These are phyloP conservation scores for Penicillium nucicola DNA, from an alignment of 495 filamentous ascomycete species.

Conservation along the genomic window DNA sequence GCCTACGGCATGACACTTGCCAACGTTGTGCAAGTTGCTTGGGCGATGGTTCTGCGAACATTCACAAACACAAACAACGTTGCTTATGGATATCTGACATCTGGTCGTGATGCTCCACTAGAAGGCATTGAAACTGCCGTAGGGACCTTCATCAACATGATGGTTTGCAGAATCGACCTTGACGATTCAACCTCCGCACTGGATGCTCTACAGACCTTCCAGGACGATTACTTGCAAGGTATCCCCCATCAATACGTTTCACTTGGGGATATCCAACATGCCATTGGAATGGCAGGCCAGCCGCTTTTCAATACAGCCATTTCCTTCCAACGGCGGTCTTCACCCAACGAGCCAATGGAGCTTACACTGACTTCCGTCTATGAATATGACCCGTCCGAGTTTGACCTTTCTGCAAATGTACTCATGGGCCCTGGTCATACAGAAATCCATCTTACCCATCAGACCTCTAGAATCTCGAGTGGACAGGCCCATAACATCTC, in stretches of 20 bases:
- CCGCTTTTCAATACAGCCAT: conserved; percentile 43
- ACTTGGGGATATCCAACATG: conserved; percentile 37
- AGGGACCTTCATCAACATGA: conserved; percentile 16
- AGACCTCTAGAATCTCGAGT: not conserved
- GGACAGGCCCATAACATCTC: not conserved
- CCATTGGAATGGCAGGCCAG: conserved; percentile 30
- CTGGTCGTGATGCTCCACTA: conserved; percentile 25
- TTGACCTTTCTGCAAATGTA: not conserved
- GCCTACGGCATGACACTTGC: conserved; percentile 21
- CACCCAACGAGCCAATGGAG: too few species aligned
- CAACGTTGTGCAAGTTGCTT: conserved; percentile 26
- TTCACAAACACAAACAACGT: conserved; percentile 29
- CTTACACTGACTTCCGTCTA: not conserved
- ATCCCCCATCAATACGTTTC: conserved; percentile 31
- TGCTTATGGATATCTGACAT: conserved; percentile 30
- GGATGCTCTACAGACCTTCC: conserved; percentile 16
- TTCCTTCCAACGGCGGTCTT: not conserved
- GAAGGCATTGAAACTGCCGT: conserved; percentile 21
- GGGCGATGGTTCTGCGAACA: conserved; percentile 10
- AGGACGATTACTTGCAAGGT: conserved; percentile 32
- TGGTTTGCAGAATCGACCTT: not conserved
- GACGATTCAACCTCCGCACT: not conserved
- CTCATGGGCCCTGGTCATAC: not conserved
- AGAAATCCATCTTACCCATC: not conserved
- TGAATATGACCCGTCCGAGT: not conserved